Evolutionary conservation across 768 basidiomycete genomes (phyloP), one percentile per base, ranked within the genome.

Genomic region (Boletus huronensis): DNA sequence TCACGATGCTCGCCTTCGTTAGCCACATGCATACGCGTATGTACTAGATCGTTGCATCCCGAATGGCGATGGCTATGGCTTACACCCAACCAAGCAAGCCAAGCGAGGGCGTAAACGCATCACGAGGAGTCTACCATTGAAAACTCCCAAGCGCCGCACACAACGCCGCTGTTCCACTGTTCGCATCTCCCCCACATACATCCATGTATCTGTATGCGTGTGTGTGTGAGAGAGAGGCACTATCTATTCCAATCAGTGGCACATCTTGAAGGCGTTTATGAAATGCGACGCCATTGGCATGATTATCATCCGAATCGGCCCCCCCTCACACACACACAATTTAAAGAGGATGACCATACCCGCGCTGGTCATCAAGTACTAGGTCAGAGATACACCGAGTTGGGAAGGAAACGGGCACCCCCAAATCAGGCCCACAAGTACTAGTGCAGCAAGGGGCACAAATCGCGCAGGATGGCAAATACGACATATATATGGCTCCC

Each of bases 231-330:
- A 25, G 34, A 34, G 45, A 53, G 36, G 36, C 6, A 31, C 50
- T 50, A 62, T 63, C 61, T 44, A 23, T 21, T 16, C 10, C 11
- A 32, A 63, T 59, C 54, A 48, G 48, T 63, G 41, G 52, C 34
- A 39, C 25, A 9, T 19, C 19, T 10, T 4, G 31, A 19, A 35
- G 26, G 11, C 53, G 23, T 38, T n/a, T 46, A 32, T 31, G 29
- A 46, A 14, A 19, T 9, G 5, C 26, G 9, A 46, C 26, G 19
- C 10, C 3, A n/a, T 29, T 26, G 7, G n/a, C 6, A 32, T 34
- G 26, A 41, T 42, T 54, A 54, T 54, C 53, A 26, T 5, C 39
- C 16, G 19, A 29, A 41, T 46, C 50, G 11, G 47, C 19, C 16
- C 23, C 7, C 6, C 4, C 7, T 28, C 7, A 28, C 4, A 28